Base-by-base conservation (phyloP, 768 basidiomycete species). In the Tulasnella sp. region DNA sequence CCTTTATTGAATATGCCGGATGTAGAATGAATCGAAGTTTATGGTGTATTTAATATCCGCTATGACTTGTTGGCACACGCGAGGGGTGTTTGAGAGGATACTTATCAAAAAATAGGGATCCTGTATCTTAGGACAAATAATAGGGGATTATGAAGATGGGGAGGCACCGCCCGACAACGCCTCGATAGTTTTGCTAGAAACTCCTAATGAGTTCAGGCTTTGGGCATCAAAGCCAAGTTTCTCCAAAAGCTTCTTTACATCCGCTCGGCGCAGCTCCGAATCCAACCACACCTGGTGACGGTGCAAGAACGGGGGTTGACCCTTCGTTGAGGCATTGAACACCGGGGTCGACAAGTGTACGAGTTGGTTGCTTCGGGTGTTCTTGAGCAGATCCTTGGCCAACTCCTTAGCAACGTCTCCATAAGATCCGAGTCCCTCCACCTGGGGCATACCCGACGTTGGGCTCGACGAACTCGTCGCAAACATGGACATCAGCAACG, bases 401-500 rank as follows among this genome's bases (percentile, higher is more conserved):
- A 68, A 5, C 27, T 36, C 62, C 62, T 10, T 68, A 27, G 62
- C 62, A 14, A 68, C 31, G 27, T 27, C 27, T 27, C 62, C 62
- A 68, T 36, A 36, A 34, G 62, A 31, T 31, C 31, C 31, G 12
- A 68, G 62, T 19, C 62, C 62, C 2, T 68, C 31, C 31, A 68
- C 62, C 34, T 68, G 27, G 36, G 62, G 62, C 62, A 68, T 14
- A 16, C 36, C 62, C 31, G 62, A 68, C 12, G 62, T 68, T 36
- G 31, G 18, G 62, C 8, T 68, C 12, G 62, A 36, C 62, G 31
- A 34, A 14, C 31, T 68, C 14, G 62, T 18, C 24, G 58, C n/a
- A 62, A 77, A 77, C 76, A 77, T 77, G 52, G 56, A 58, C 56
- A 79, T 72, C 19, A 79, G 73, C 68, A 79, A 21, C 8, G 71